Evolutionary conservation across 352 stramenopile genomes (phyloP), one percentile per base, ranked within the genome.

Genomic region (Plasmopara muralis): DNA sequence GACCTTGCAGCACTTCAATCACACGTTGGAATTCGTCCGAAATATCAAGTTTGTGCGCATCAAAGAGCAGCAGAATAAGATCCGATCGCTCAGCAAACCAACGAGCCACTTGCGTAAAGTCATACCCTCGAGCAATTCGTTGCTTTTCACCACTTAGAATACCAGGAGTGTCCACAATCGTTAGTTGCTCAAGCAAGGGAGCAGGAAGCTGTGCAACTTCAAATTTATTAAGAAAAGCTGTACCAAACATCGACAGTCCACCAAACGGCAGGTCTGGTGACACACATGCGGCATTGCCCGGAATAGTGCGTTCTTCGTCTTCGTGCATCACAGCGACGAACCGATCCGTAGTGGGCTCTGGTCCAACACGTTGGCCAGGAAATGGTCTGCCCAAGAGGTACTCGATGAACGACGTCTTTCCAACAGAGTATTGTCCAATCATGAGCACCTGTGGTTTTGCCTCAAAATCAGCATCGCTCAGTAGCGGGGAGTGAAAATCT

Each of bases 31-130:
- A 97, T 64, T 99, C 97, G 79, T 99, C 96, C 15, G 88, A 98
- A 63, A 99, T 99, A 72, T 99, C 97, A 18, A 99, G 77, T 70
- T 99, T 99, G 76, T 99, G 95, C 15, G 96, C 95, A 77, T 99
- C 96, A 72, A 99, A 99, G n/a, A 99, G 77, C 8, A 99, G 72
- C 51, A 99, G 73, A 62, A 99, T 99, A 46, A 98, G 85, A 67
- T 99, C 96, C 14, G 93, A 96, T 30, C 95, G 89, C 76, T 98
- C 93, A 7, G 93, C 95, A 65, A 98, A 98, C 87, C 87, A 96
- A 48, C 81, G 74, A 20, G 89, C 72, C 6, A 97, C 85, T 38
- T 93, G 71, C 7, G 84, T 83, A 64, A 98, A 99, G 75, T 99
- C 95, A 74, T 99, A 99, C 12, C 91, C 91, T 47, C 97, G 87